Evolutionary conservation across 2,329 filamentous ascomycete genomes (phyloP).

Genomic region (Pseudocercospora crystallina): DNA sequence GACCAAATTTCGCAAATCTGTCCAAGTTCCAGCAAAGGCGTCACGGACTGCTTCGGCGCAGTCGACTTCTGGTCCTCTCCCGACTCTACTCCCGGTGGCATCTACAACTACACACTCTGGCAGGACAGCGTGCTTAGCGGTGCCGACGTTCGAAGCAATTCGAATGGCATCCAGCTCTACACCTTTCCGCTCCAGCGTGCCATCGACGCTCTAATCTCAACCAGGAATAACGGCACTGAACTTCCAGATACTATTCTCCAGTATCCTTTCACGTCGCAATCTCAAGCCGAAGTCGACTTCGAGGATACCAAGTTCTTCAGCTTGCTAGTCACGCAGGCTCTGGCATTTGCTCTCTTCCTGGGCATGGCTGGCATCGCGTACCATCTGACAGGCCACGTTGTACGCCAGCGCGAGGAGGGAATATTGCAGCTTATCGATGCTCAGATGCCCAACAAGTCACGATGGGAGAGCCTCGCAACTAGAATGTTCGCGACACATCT

Average conservation of each 20-base stretch:
- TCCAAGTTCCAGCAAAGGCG: slow-evolving; percentile 55
- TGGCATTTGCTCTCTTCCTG: slow-evolving; percentile 74
- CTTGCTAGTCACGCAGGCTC: slow-evolving; percentile 70
- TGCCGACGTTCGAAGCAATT: slow-evolving; percentile 62
- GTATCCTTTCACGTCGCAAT: slow-evolving; percentile 73
- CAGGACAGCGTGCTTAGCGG: slow-evolving; percentile 73
- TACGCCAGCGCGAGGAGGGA: slow-evolving; percentile 79
- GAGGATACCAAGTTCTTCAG: slow-evolving; percentile 70
- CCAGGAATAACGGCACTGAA: slow-evolving; percentile 50
- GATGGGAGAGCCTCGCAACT: slow-evolving; percentile 73
- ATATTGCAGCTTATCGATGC: slow-evolving; percentile 85
- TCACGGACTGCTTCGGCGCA: slow-evolving; percentile 70
- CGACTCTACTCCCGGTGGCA: slow-evolving; percentile 59
- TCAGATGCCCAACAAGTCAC: slow-evolving; percentile 74
- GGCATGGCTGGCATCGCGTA: slow-evolving; percentile 78
- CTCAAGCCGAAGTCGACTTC: slow-evolving; percentile 63
- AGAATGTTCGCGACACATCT: slow-evolving; percentile 75
- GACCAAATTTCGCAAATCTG: slow-evolving; percentile 63
- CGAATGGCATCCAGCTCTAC: slow-evolving; percentile 74
- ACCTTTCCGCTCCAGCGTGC: slow-evolving; percentile 75
- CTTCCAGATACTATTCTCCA: slow-evolving; percentile 47
- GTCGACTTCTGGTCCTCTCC: slow-evolving; percentile 75
- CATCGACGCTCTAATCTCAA: slow-evolving; percentile 69
- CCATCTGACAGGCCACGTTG: slow-evolving; percentile 80
- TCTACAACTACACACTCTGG: slow-evolving; percentile 72